phyloP scores from a whole-genome alignment of 148 eudicot genomes.

The Polygonum aviculare region DNA sequence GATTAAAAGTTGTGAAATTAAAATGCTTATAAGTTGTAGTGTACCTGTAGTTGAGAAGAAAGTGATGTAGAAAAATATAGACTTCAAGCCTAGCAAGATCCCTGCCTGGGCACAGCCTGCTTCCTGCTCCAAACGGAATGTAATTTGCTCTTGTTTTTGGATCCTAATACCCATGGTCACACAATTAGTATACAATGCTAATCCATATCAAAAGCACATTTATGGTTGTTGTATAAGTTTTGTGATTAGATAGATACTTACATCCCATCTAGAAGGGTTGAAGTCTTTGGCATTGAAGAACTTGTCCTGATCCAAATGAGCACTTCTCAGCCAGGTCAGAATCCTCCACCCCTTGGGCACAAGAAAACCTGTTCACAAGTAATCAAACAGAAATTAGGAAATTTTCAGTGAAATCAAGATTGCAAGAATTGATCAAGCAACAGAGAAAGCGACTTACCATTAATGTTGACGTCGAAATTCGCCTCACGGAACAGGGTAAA shows the following conservation, averaged over 20 bases:
- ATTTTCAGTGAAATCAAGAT: neutral
- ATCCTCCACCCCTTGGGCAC: slow-evolving; percentile 51
- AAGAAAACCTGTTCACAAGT: slow-evolving; percentile 18
- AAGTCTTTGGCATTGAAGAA: slow-evolving; percentile 25
- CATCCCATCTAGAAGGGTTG: slow-evolving; percentile 51
- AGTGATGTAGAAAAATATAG: slow-evolving; percentile 39
- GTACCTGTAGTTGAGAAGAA: slow-evolving; percentile 44
- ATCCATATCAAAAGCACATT: neutral
- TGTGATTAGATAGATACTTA: slow-evolving; percentile 17
- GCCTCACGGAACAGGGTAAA: slow-evolving; percentile 39
- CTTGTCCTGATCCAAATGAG: slow-evolving; percentile 24
- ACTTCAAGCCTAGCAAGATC: slow-evolving; percentile 45
- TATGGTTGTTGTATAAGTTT: neutral
- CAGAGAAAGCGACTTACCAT: slow-evolving; percentile 21
- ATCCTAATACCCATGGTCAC: slow-evolving; percentile 13
- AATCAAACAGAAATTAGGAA: neutral
- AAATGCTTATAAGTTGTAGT: neutral
- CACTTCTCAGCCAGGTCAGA: slow-evolving; percentile 40
- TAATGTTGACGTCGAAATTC: slow-evolving; percentile 31
- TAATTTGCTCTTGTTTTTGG: slow-evolving; percentile 27
- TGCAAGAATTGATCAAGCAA: neutral
- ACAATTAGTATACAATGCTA: neutral
- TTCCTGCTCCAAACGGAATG: slow-evolving; percentile 53
- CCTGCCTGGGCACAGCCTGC: slow-evolving; percentile 44
- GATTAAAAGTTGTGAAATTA: neutral